Conservation (phyloP, 2,329 filamentous ascomycete species). For the Huntiella omanensis region DNA sequence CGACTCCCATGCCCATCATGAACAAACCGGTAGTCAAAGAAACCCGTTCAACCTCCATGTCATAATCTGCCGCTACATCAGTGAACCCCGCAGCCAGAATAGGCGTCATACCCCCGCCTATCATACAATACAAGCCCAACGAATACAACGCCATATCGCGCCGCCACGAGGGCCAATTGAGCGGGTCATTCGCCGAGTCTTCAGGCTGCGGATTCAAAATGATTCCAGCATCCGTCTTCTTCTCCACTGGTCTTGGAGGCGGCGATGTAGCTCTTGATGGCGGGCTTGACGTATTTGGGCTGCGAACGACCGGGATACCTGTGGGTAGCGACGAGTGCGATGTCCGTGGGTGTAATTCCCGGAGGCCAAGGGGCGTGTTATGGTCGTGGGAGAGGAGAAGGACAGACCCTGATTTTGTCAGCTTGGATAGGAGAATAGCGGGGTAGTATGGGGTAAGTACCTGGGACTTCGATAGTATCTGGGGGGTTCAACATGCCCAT, state of each 20-base stretch:
- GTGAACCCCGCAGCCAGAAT: constrained; percentile 79
- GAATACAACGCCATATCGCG: constrained; percentile 64
- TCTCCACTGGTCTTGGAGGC: constrained; percentile 24
- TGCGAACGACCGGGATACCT: constrained; percentile 22
- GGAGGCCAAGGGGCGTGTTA: constrained; percentile 40
- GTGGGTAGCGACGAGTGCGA: constrained; percentile 38
- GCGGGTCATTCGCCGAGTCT: constrained; percentile 71
- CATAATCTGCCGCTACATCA: constrained; percentile 47
- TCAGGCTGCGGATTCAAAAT: constrained; percentile 86
- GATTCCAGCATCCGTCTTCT: constrained; percentile 68
- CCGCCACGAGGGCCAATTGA: constrained; percentile 78
- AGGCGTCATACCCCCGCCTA: constrained; percentile 84
- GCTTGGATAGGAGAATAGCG: neutral
- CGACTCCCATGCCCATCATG: constrained; percentile 83
- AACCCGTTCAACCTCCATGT: constrained; percentile 51
- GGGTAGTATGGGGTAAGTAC: constrained; percentile 23
- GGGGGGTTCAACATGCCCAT: constrained; percentile 73
- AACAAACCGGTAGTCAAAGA: constrained; percentile 79
- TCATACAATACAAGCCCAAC: constrained; percentile 78
- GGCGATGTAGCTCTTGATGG: constrained; percentile 7
- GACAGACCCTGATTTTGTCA: constrained; percentile 23
- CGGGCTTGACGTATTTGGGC: constrained; percentile 15
- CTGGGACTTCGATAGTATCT: constrained; percentile 71
- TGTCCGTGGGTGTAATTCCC: constrained; percentile 35
- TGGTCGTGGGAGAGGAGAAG: constrained; percentile 34